Conservation (phyloP, 345 rosid genomes). For the Carallia pectinifolia region DNA sequence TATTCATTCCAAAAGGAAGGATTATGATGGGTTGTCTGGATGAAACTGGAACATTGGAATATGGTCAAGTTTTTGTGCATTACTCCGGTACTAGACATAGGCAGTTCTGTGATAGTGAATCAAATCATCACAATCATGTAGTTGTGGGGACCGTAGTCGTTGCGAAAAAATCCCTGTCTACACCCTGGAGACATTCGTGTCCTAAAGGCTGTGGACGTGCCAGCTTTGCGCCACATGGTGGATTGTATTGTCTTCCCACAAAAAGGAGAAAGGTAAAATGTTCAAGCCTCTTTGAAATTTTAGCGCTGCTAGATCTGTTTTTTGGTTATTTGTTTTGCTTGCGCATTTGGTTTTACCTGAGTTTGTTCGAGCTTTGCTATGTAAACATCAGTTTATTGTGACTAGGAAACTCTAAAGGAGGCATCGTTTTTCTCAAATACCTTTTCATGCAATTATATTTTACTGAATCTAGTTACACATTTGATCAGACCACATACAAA, state of each 20-base stretch:
- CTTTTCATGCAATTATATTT: neutral
- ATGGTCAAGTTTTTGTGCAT: slow-evolving; percentile 34
- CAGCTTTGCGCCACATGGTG: slow-evolving; percentile 46
- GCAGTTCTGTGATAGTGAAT: neutral
- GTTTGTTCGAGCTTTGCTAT: too few relatives aligned
- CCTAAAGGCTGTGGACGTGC: slow-evolving; percentile 48
- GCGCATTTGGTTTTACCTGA: too few relatives aligned
- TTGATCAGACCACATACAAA: slow-evolving; percentile 36
- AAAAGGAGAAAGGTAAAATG: slow-evolving; percentile 42
- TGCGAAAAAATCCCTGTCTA: slow-evolving; percentile 63
- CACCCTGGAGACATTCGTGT: slow-evolving; percentile 64
- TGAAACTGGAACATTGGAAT: slow-evolving; percentile 46
- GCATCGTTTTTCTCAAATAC: too few relatives aligned
- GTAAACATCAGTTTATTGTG: too few relatives aligned
- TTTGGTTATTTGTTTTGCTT: neutral
- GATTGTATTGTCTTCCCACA: slow-evolving; percentile 64
- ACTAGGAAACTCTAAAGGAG: too few relatives aligned
- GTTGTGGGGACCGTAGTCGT: slow-evolving; percentile 32
- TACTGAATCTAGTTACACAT: neutral
- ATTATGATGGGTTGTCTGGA: slow-evolving; percentile 90
- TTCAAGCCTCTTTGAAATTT: neutral
- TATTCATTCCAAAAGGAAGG: slow-evolving; percentile 59
- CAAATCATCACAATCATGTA: neutral
- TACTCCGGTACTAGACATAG: neutral
- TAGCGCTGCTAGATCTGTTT: neutral